Evolutionary conservation across 2,329 filamentous ascomycete genomes (phyloP).

Genomic region (Diaporthe australafricana): DNA sequence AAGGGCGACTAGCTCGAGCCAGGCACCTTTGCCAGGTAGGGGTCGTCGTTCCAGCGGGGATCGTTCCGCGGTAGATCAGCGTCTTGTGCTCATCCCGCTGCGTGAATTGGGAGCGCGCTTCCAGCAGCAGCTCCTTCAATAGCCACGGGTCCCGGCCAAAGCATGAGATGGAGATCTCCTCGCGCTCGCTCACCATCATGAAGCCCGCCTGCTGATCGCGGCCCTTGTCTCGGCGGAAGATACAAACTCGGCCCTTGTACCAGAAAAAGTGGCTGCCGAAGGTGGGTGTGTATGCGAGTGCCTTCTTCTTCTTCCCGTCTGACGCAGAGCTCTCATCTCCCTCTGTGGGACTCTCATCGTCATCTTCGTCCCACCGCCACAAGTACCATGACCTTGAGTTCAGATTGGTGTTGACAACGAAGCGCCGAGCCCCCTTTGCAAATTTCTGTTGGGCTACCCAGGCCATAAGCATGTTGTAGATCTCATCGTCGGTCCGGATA

Average conservation of each 20-base stretch:
- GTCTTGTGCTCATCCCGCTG: constrained; percentile 72
- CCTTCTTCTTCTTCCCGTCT: constrained; percentile 55
- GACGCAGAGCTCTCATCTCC: constrained; percentile 45
- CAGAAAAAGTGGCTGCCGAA: constrained; percentile 77
- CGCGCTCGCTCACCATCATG: constrained; percentile 61
- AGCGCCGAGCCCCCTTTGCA: constrained; percentile 67
- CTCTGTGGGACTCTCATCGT: constrained; percentile 56
- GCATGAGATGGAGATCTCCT: constrained; percentile 70
- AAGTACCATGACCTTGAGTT: constrained; percentile 64
- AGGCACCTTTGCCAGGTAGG: constrained; percentile 72
- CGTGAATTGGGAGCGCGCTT: constrained; percentile 66
- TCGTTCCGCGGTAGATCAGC: constrained; percentile 71
- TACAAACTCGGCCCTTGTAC: constrained; percentile 69
- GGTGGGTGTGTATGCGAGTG: constrained; percentile 73
- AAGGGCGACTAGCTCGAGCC: constrained; percentile 68
- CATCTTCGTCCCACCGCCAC: constrained; percentile 57
- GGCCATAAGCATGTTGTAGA: constrained; percentile 78
- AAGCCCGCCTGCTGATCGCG: constrained; percentile 52
- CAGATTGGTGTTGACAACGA: constrained; percentile 73
- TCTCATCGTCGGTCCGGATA: constrained; percentile 76
- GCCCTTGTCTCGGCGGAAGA: constrained; percentile 66
- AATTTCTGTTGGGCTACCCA: constrained; percentile 76
- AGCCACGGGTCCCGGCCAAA: constrained; percentile 71
- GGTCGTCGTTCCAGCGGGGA: constrained; percentile 54
- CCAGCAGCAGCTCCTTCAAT: constrained; percentile 71